Evolutionary conservation across 495 filamentous ascomycete species (phyloP).

Genomic region (Podospora appendiculata): DNA sequence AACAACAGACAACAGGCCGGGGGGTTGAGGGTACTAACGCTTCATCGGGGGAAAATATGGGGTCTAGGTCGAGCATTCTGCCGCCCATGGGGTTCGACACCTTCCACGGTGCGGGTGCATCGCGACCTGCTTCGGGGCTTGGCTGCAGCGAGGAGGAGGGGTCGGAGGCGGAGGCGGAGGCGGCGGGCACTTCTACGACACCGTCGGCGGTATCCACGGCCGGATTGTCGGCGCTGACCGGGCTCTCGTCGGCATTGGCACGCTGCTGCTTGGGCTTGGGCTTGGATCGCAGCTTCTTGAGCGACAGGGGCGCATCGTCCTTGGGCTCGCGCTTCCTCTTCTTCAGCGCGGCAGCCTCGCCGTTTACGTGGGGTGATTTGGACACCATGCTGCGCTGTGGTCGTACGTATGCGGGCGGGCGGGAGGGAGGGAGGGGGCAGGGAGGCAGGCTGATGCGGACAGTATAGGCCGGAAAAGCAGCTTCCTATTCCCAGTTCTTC

Average conservation of each 20-base stretch:
- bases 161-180: too few relatives aligned
- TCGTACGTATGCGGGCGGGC: background rate
- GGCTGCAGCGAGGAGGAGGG: background rate
- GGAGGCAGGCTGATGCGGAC: too few relatives aligned
- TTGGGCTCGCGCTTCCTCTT: constrained; percentile 27
- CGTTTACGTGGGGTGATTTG: constrained; percentile 12
- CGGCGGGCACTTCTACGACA: constrained; percentile 6
- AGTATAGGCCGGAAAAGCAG: background rate
- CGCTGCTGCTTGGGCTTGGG: constrained; percentile 8
- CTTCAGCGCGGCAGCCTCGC: constrained; percentile 24
- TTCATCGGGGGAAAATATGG: constrained; percentile 72
- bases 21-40: constrained; percentile 45
- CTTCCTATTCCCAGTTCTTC: background rate
- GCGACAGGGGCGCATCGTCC: constrained; percentile 15
- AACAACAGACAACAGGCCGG: background rate
- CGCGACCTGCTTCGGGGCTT: background rate
- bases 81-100: constrained; percentile 58
- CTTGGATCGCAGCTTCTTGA: constrained; percentile 23
- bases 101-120: constrained; percentile 37
- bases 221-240: background rate
- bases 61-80: constrained; percentile 63
- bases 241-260: background rate
- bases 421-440: background rate
- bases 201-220: background rate
- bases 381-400: background rate